Evolutionary conservation across 2,329 filamentous ascomycete genomes (phyloP).

Genomic region (Plectosphaerella cucumerina): DNA sequence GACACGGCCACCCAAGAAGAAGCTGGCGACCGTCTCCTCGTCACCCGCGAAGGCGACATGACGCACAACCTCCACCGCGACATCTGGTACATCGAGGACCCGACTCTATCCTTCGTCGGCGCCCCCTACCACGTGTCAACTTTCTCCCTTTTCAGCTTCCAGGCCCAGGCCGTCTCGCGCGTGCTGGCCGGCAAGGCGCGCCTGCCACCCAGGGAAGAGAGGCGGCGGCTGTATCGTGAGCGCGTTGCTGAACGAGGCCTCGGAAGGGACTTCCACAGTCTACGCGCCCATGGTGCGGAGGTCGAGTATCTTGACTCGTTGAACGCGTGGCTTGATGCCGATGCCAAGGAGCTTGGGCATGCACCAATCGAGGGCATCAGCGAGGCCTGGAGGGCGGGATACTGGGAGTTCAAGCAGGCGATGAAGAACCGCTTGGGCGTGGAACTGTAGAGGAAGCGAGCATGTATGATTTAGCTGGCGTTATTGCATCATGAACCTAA

Average conservation of each 20-base stretch:
- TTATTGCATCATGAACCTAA: too few relatives aligned
- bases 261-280: constrained; percentile 19
- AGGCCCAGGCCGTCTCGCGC: constrained; percentile 57
- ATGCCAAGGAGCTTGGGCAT: neutral
- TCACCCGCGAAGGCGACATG: constrained; percentile 59
- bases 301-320: constrained; percentile 17
- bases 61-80: constrained; percentile 66
- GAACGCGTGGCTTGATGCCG: constrained; percentile 15
- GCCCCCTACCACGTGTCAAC: constrained; percentile 63
- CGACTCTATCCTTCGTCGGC: constrained; percentile 59
- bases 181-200: constrained; percentile 46
- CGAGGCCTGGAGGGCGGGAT: constrained; percentile 2
- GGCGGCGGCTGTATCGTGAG: constrained; percentile 25
- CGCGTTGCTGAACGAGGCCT: constrained; percentile 12
- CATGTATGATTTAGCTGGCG: too few relatives aligned
- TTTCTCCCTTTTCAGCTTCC: constrained; percentile 67
- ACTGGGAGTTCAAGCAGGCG: constrained; percentile 1
- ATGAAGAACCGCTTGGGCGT: neutral
- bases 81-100: constrained; percentile 67
- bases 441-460: neutral
- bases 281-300: constrained; percentile 15
- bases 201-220: constrained; percentile 39
- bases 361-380: neutral
- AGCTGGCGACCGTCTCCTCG: constrained; percentile 49
- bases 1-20: constrained; percentile 32